Evolutionary conservation across 306 rosid species (phyloP), one percentile per base, ranked within the genome.

Genomic region (Medicago ruthenica): DNA sequence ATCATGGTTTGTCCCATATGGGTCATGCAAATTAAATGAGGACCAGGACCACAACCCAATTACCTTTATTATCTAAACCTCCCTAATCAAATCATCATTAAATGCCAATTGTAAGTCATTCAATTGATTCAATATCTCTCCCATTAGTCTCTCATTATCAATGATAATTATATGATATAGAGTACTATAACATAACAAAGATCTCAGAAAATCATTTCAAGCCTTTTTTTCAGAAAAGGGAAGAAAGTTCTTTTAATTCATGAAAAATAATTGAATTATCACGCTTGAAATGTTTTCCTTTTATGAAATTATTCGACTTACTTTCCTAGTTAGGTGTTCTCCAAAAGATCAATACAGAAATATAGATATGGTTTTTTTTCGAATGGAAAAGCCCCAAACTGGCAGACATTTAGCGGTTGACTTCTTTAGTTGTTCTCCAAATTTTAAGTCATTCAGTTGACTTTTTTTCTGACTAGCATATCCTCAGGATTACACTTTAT

Each of bases 21-120:
- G 88, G 79, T 74, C 79, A 73, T 72, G 80, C 75, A 81, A 76
- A 86, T 67, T 79, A 61, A 79, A 72, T 68, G 53, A 21, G 57
- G 75, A 61, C 59, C 62, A 69, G 88, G 92, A 85, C 88, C 87
- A 87, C 85, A 41, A 77, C 42, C 80, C 86, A 74, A 80, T 83
- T 61, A 85, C 82, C 82, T 73, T 74, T 66, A 73, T 65, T 75
- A 82, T 82, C 85, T 62, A 84, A 83, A 81, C 90, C 87, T 76
- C 83, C 88, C 81, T 48, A 84, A 84, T 80, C 69, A 86, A 84
- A 80, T 61, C 75, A 82, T 77, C 80, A 78, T 75, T 74, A 71
- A 76, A 69, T 64, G 59, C 62, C 80, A 76, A 69, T 21, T 71
- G 40, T 70, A 67, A 81, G 83, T 50, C 84, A 76, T 78, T 74